These are phyloP conservation scores for Lolium multiflorum DNA, from an alignment of 176 grass and related monocot species.

Conservation along the genomic window DNA sequence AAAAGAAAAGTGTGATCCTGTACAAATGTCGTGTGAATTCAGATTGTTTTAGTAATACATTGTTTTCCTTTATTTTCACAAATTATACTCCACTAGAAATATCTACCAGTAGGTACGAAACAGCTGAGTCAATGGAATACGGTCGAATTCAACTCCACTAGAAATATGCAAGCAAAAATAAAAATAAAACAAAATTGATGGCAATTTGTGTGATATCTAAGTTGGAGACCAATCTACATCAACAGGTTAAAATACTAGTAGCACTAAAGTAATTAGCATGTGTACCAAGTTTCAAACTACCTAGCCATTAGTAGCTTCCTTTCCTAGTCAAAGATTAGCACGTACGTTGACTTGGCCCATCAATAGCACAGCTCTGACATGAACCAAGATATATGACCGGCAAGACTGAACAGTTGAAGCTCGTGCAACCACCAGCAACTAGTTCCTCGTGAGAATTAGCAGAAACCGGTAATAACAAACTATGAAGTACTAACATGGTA, in stretches of 20 bases:
- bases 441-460: background rate
- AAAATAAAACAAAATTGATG: background rate
- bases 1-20: background rate
- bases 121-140: background rate
- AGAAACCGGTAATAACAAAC: background rate
- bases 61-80: too few species aligned
- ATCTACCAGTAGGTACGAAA: too few species aligned
- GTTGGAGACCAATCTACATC: constrained; percentile 55
- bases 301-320: background rate
- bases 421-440: background rate
- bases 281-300: background rate
- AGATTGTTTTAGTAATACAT: background rate
- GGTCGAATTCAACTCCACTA: too few species aligned
- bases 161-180: background rate
- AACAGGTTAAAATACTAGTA: background rate
- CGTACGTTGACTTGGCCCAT: constrained; percentile 14
- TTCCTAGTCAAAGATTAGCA: background rate
- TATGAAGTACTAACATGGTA: background rate
- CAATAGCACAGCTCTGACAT: background rate
- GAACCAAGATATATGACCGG: background rate
- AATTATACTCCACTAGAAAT: too few species aligned
- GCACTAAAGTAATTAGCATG: background rate
- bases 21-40: background rate
- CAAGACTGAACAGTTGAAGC: background rate
- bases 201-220: constrained; percentile 1